A percentile compares a stretch with the other conserved stretches of the same genome.
These are phyloP conservation scores for Pythium dissimile DNA, from an alignment of 352 stramenopile species.

Conservation along the genomic window DNA sequence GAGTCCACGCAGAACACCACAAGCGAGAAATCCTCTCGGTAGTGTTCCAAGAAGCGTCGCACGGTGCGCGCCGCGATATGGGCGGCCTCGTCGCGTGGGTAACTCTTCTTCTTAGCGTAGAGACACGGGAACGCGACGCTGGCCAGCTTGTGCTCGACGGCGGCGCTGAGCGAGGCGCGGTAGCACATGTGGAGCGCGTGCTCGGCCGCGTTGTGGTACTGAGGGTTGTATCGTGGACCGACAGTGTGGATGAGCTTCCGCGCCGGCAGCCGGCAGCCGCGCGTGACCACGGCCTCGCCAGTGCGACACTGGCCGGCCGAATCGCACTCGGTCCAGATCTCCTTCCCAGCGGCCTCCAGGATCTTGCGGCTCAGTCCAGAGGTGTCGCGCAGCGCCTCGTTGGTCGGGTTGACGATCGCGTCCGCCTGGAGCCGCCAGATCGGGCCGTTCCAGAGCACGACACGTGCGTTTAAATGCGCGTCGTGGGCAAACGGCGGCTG, in stretches of 20 bases:
- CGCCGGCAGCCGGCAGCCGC: conserved; percentile 66
- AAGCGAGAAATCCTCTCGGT: conserved; percentile 43
- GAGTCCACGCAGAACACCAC: conserved; percentile 70
- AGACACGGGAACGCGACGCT: conserved; percentile 75
- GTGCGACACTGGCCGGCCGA: conserved; percentile 63
- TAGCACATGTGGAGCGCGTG: conserved; percentile 84
- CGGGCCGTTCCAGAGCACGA: conserved; percentile 54
- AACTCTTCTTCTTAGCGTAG: conserved; percentile 70
- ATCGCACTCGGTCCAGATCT: conserved; percentile 75
- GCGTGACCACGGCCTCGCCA: conserved; percentile 79
- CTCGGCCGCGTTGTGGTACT: conserved; percentile 77
- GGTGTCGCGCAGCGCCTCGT: conserved; percentile 63
- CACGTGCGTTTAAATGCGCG: conserved; percentile 37
- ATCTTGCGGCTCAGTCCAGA: conserved; percentile 59
- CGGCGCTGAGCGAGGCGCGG: conserved; percentile 49
- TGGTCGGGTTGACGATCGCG: conserved; percentile 79
- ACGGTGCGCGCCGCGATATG: conserved; percentile 70
- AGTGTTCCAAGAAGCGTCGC: conserved; percentile 79
- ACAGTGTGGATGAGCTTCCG: conserved; percentile 80
- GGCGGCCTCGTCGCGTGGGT: conserved; percentile 72
- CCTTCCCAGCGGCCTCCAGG: conserved; percentile 58
- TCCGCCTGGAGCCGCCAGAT: conserved; percentile 59
- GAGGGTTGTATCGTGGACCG: conserved; percentile 73
- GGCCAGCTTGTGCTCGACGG: conserved; percentile 60
- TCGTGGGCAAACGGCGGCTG: conserved; percentile 4